Percentiles rank a stretch among this genome's conserved stretches.
Conservation (phyloP, 2,329 filamentous ascomycete genomes). For the Aspergillus phoenicis region DNA sequence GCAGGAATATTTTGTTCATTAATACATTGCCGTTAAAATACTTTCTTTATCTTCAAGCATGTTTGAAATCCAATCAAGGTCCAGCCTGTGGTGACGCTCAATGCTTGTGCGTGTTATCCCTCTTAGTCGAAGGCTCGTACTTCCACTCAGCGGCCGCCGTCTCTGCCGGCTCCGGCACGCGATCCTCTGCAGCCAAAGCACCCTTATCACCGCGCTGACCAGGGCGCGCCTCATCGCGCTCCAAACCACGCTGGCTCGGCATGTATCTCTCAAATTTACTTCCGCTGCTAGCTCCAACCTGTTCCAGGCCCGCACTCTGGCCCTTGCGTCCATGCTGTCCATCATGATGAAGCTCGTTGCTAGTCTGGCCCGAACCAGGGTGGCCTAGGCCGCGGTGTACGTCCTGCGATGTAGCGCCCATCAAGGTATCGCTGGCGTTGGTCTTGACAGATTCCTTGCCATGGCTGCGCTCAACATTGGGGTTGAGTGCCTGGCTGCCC, state of each 20-base stretch:
- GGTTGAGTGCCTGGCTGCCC: constrained; percentile 47
- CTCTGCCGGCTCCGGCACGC: constrained; percentile 34
- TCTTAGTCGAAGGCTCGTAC: constrained; percentile 32
- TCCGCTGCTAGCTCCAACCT: constrained; percentile 41
- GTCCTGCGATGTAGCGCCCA: constrained; percentile 55
- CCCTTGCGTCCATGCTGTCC: constrained; percentile 47
- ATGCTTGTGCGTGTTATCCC: constrained; percentile 12
- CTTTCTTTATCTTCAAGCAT: not conserved
- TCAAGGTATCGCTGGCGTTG: constrained; percentile 50
- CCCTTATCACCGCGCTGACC: constrained; percentile 33
- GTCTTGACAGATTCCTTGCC: constrained; percentile 48
- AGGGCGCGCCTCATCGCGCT: constrained; percentile 28
- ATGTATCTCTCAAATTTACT: constrained; percentile 27
- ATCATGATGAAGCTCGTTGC: constrained; percentile 51
- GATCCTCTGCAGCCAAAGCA: constrained; percentile 33
- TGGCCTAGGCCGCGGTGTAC: constrained; percentile 59
- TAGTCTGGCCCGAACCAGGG: constrained; percentile 54
- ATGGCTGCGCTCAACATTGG: constrained; percentile 40
- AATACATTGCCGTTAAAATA: constrained; percentile 1
- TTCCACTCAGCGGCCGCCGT: constrained; percentile 30
- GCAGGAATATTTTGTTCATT: constrained; percentile 1
- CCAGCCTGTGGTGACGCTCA: constrained; percentile 1
- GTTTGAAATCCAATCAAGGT: not conserved
- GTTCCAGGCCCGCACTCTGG: constrained; percentile 46
- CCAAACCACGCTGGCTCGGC: constrained; percentile 32